phyloP scores from a whole-genome alignment of 768 basidiomycete genomes.

The Pulveroboletus sp. region DNA sequence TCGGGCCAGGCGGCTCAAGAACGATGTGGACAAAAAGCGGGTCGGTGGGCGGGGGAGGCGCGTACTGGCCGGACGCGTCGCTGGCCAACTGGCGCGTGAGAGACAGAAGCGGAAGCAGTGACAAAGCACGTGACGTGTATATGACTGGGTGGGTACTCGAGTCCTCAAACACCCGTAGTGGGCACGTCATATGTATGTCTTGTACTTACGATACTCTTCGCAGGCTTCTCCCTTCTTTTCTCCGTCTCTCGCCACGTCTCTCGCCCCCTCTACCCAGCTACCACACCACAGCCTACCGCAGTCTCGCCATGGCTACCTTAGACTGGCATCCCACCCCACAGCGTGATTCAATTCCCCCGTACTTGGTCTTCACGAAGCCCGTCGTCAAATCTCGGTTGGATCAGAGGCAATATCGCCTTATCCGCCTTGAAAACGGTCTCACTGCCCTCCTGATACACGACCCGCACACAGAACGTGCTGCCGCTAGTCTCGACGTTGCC shows the following conservation, averaged over 20 bases:
- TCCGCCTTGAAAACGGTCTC: constrained; percentile 86
- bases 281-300: constrained; percentile 1
- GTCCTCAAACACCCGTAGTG: not conserved
- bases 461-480: constrained; percentile 84
- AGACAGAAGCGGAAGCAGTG: not conserved
- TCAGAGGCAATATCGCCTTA: constrained; percentile 73
- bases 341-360: constrained; percentile 34
- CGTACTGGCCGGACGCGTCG: constrained; percentile 20
- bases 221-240: constrained; percentile 11
- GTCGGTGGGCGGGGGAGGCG: constrained; percentile 6
- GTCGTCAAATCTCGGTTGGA: constrained; percentile 74
- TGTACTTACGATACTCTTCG: not conserved
- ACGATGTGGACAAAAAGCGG: constrained; percentile 12
- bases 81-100: constrained; percentile 5
- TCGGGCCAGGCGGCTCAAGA: not conserved
- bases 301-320: constrained; percentile 20
- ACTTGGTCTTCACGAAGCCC: constrained; percentile 50
- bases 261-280: not conserved
- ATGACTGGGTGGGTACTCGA: constrained; percentile 24
- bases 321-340: constrained; percentile 21
- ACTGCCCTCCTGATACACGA: constrained; percentile 83
- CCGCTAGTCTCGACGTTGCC: constrained; percentile 89
- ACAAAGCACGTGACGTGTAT: constrained; percentile 11
- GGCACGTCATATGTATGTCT: not conserved
- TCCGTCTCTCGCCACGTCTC: constrained; percentile 4